These are phyloP conservation scores for Xylaria sp. DNA, from an alignment of 2,329 filamentous ascomycete species.

Conservation along the genomic window DNA sequence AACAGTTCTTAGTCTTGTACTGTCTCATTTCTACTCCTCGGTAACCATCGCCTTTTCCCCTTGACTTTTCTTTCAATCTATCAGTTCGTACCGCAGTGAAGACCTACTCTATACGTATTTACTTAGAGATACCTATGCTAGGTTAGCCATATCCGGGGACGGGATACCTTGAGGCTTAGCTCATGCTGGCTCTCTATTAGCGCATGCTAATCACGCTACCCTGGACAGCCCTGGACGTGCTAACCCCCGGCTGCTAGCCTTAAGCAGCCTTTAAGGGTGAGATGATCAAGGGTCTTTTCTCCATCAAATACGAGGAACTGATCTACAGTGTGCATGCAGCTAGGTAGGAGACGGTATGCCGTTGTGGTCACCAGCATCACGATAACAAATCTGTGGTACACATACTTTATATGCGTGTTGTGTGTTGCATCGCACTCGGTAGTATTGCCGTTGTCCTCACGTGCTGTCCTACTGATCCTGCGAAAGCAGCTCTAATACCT, in stretches of 20 bases:
- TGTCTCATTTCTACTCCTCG: too few species aligned
- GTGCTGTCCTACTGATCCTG: too few species aligned
- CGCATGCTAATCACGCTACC: neutral
- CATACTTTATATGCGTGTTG: neutral
- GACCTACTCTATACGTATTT: too few species aligned
- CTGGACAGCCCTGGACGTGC: too few species aligned
- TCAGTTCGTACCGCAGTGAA: too few species aligned
- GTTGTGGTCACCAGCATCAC: neutral
- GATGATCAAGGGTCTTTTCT: constrained; percentile 14
- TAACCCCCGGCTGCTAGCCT: neutral
- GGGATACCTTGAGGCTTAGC: neutral
- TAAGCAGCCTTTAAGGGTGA: neutral
- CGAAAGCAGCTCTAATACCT: too few species aligned
- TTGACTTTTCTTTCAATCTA: too few species aligned
- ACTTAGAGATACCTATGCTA: too few species aligned
- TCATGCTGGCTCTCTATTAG: neutral
- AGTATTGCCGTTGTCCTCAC: too few species aligned
- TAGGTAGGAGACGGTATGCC: neutral
- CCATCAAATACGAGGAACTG: constrained; percentile 22
- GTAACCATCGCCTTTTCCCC: too few species aligned
- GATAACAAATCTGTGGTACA: neutral
- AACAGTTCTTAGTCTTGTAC: neutral
- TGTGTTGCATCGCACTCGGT: too few species aligned
- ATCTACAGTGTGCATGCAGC: neutral
- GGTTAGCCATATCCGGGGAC: neutral